Evolutionary conservation across 257 asterid genomes (phyloP).

Genomic region (Solanum lignicaule): DNA sequence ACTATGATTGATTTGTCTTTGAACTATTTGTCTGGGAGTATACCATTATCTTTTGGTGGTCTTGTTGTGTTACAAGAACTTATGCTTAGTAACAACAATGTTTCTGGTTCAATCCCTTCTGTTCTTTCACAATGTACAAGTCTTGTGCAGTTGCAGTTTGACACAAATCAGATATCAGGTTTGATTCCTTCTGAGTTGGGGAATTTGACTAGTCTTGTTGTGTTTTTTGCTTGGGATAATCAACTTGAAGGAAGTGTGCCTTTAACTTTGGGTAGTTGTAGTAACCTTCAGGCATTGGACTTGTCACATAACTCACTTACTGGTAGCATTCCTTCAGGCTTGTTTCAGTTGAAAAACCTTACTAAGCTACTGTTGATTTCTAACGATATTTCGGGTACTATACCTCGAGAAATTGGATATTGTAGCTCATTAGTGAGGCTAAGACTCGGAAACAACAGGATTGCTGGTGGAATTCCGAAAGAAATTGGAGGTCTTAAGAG

Average conservation of each 20-base stretch:
- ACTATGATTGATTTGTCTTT: conserved; percentile 29
- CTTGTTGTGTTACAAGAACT: conserved; percentile 32
- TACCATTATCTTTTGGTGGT: conserved; percentile 29
- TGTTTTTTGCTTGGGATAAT: conserved; percentile 40
- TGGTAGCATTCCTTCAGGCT: conserved; percentile 26
- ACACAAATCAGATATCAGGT: conserved; percentile 37
- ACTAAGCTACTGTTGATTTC: conserved; percentile 36
- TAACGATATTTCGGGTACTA: conserved; percentile 30
- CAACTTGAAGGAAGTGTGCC: conserved; percentile 42
- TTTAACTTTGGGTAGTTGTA: conserved; percentile 28
- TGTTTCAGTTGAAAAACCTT: conserved; percentile 29
- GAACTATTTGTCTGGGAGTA: conserved; percentile 31
- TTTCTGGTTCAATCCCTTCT: conserved; percentile 32
- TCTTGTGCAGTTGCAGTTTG: conserved; percentile 29
- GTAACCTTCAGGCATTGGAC: conserved; percentile 28
- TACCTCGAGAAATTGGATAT: conserved; percentile 28
- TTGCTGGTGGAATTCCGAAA: conserved; percentile 26
- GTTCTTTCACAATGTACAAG: conserved; percentile 22
- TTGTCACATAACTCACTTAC: conserved; percentile 39
- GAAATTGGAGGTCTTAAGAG: conserved; percentile 27
- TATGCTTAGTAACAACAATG: conserved; percentile 37
- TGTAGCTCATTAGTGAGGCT: conserved; percentile 33
- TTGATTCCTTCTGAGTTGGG: conserved; percentile 38
- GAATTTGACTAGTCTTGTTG: conserved; percentile 21
- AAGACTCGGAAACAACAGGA: conserved; percentile 31